phyloP scores from a whole-genome alignment of 768 basidiomycete species.

The Russula griseocarnosa region DNA sequence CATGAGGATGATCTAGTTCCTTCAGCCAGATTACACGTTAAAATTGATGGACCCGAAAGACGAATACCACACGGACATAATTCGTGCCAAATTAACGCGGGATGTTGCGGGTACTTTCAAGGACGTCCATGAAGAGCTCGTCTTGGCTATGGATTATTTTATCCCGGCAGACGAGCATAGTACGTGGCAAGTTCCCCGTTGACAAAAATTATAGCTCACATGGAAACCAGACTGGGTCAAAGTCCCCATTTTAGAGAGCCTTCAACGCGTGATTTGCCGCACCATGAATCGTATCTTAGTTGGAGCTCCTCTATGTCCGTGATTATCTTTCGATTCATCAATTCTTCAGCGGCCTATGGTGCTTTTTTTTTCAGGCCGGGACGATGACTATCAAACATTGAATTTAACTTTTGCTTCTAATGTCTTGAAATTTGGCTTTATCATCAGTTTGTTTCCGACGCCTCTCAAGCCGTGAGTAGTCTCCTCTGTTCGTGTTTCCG shows the following conservation, averaged over 20 bases:
- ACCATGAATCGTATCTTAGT: not conserved
- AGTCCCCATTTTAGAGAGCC: not conserved
- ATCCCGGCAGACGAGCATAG: not conserved
- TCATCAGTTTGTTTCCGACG: not conserved
- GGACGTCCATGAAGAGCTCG: not conserved
- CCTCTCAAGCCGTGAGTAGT: not conserved
- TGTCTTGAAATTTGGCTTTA: not conserved
- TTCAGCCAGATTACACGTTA: conserved; percentile 2
- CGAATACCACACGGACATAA: not conserved
- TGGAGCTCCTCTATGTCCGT: not conserved
- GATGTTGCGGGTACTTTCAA: not conserved
- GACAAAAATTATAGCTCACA: not conserved
- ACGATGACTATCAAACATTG: not conserved
- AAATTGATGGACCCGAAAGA: not conserved
- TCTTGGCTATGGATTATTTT: not conserved
- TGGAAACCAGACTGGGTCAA: not conserved
- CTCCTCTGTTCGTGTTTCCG: not conserved
- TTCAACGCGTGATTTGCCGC: not conserved
- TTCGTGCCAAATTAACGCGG: conserved; percentile 6
- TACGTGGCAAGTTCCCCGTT: not conserved
- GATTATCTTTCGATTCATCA: not conserved
- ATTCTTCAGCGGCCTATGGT: not conserved
- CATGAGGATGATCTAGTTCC: not conserved
- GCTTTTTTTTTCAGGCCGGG: not conserved
- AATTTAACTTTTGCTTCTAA: not conserved